Evolutionary conservation across 139 green algal genomes (phyloP).

Genomic region (Yamagishiella unicocca): DNA sequence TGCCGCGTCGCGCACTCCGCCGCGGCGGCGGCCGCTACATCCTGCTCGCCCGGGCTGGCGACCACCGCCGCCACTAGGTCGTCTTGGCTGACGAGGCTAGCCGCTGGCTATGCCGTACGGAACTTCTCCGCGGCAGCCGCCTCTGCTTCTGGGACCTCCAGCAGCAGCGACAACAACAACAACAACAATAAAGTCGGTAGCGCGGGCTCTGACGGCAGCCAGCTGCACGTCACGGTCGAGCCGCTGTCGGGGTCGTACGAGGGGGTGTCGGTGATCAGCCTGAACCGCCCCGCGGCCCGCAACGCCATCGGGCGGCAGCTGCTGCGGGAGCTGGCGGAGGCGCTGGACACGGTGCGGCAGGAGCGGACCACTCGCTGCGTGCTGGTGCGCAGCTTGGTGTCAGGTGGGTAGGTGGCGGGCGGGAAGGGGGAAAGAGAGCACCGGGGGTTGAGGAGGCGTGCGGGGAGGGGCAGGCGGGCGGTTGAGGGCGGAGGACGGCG

Average conservation of each 20-base stretch:
- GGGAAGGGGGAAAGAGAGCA: background rate
- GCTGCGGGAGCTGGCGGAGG: conserved; percentile 76
- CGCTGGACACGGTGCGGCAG: conserved; percentile 66
- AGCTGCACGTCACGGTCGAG: conserved; percentile 71
- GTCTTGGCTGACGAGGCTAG: too few relatives aligned
- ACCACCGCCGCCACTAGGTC: too few relatives aligned
- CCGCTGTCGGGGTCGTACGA: conserved; percentile 69
- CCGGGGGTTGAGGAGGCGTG: background rate
- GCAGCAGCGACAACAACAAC: background rate
- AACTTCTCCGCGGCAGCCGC: too few relatives aligned
- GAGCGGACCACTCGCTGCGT: conserved; percentile 82
- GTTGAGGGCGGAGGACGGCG: too few relatives aligned
- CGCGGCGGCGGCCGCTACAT: background rate
- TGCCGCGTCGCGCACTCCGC: background rate
- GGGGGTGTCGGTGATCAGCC: conserved; percentile 76
- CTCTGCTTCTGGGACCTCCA: too few relatives aligned
- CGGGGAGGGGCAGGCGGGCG: too few relatives aligned
- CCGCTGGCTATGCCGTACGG: too few relatives aligned
- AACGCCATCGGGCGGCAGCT: conserved; percentile 87
- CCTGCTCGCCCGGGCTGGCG: background rate
- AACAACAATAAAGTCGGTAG: background rate
- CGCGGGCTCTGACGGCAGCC: background rate
- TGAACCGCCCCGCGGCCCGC: conserved; percentile 69
- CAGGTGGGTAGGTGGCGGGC: conserved; percentile 13
- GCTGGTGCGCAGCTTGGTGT: conserved; percentile 72